A percentile compares a stretch with the other conserved stretches of the same genome.
These are phyloP conservation scores for Atkinsonella hypoxylon DNA, from an alignment of 2,329 filamentous ascomycete species.

Conservation along the genomic window DNA sequence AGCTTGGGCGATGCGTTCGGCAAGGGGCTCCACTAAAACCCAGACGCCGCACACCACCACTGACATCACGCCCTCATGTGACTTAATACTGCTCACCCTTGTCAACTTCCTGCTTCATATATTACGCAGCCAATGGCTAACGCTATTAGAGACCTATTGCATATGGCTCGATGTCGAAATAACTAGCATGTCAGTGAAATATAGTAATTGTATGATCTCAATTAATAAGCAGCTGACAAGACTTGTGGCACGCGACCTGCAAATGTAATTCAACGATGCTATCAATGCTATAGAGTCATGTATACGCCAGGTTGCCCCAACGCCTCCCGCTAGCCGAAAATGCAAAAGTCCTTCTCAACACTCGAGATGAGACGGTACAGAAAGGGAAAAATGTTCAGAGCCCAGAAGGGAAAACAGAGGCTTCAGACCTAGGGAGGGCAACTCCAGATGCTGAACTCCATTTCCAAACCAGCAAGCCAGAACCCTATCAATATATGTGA, in stretches of 20 bases:
- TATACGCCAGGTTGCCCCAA: constrained; percentile 2
- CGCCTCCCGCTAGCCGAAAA: constrained; percentile 1
- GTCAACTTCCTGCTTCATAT: neutral
- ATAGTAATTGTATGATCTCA: too few species aligned
- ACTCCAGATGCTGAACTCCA: neutral
- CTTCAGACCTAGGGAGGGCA: neutral
- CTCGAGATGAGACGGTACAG: neutral
- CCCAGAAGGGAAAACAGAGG: neutral
- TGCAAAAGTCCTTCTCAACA: neutral
- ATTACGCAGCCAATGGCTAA: neutral
- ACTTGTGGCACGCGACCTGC: too few species aligned
- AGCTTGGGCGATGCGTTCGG: neutral
- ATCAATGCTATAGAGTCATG: neutral
- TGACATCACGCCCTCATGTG: neutral
- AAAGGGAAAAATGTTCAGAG: neutral
- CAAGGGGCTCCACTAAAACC: neutral
- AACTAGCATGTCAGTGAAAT: too few species aligned
- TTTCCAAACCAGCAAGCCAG: neutral
- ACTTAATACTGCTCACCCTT: too few species aligned
- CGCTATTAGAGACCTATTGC: too few species aligned
- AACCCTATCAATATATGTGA: too few species aligned
- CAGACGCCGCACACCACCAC: neutral
- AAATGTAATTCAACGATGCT: neutral
- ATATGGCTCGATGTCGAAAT: too few species aligned
- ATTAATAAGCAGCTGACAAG: too few species aligned